Base-by-base conservation (phyloP, 2,329 filamentous ascomycete genomes). In the Aspergillus niger region DNA sequence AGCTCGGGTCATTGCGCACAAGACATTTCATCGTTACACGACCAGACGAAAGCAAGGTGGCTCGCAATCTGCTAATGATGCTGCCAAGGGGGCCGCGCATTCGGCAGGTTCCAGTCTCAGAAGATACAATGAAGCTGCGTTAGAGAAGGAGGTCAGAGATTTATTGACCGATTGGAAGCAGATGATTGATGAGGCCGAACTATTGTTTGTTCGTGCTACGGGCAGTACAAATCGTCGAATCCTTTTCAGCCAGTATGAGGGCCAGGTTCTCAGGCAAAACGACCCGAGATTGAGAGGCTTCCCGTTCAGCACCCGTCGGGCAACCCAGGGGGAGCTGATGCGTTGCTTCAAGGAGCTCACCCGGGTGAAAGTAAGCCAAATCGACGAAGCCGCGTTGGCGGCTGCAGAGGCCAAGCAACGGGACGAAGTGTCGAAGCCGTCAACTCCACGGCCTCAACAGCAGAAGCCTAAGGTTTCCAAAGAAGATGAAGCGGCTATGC, bases 11-110 rank as follows among this genome's bases (percentile, higher is more conserved):
- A 83, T 97, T 48, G 94, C 92, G 0, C 94, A 98, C 77, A 99
- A 99, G 80, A 97, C 94, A 0, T 99, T 98, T 76, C 96, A 99
- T 76, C 86, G 95, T 59, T 99, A 99, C 73, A 99, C 96, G 0
- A 99, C 95, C 5, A 85, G 95, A 65, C 86, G 95, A 67, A 99
- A 99, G 75, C 95, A 99, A 76, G 95, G 95, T 81, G 95, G 96
- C 44, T 89, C 92, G 10, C 95, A 99, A 75, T 96, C 93, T 3
- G 89, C 94, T 28, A 98, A 92, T 74, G 95, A 99, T 75, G 90
- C 91, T 63, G 86, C 93, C n/a, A 97, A 97, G 73, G 94, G 95
- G 13, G 89, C 90, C 50, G 95, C 95, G 0, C 92, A 98, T 76
- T 98, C 95, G 3, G 96, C 93, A 7, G 95, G 96, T 74, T 91